A percentile compares a stretch with the other conserved stretches of the same genome.
phyloP scores from a whole-genome alignment of 2,329 filamentous ascomycete species.

The Neonectria magnoliae region DNA sequence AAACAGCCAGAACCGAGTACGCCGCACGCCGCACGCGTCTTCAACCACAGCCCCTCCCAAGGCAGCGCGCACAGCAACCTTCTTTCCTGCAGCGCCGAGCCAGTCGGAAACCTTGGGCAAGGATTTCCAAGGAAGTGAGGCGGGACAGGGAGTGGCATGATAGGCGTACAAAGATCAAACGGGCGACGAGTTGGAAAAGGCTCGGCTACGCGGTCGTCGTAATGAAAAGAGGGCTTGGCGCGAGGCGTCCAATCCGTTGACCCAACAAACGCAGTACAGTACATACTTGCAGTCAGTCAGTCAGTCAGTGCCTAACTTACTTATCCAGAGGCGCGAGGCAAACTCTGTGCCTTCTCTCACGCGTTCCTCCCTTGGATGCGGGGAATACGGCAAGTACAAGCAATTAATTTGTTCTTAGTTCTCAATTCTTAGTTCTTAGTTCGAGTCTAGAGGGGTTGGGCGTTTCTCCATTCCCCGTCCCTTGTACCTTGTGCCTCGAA shows the following conservation, averaged over 20 bases:
- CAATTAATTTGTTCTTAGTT: too few relatives aligned
- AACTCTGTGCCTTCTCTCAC: neutral
- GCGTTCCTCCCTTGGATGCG: neutral
- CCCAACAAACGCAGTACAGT: neutral
- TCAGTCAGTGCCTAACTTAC: too few relatives aligned
- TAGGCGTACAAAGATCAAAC: neutral
- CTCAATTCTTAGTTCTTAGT: neutral
- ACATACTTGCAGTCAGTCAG: too few relatives aligned
- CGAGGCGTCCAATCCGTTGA: neutral
- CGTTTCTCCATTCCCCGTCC: neutral
- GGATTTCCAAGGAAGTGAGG: neutral
- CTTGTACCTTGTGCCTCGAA: neutral
- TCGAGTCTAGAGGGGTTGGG: neutral
- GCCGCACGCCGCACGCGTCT: too few relatives aligned
- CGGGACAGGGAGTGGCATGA: neutral
- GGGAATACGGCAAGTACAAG: neutral
- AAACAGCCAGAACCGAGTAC: neutral
- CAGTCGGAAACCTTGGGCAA: neutral
- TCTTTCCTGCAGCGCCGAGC: neutral
- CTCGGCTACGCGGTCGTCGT: neutral
- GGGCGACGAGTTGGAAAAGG: neutral
- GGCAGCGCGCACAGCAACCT: neutral
- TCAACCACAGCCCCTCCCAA: neutral
- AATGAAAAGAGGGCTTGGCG: neutral
- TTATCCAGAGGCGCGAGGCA: neutral